A percentile compares a stretch with the other conserved stretches of the same genome.
Evolutionary conservation across 106 monocot genomes (phyloP).

Genomic region (Chionographis japonica): DNA sequence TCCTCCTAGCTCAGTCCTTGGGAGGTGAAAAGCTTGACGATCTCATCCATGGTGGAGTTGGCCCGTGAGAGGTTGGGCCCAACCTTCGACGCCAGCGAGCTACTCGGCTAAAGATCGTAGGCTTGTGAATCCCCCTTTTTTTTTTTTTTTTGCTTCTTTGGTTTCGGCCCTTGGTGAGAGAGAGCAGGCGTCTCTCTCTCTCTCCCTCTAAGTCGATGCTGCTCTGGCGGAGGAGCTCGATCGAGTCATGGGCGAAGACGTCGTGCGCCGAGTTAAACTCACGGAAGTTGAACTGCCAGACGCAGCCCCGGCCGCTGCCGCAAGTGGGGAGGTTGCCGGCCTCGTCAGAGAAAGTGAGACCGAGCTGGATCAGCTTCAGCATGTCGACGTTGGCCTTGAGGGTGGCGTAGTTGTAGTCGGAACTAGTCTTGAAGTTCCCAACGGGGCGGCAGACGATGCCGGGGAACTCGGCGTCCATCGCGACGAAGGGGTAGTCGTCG

Average conservation of each 20-base stretch:
- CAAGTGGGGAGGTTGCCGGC: conserved; percentile 32
- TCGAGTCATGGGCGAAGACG: conserved; percentile 29
- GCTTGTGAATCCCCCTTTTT: no score
- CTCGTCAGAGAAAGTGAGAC: conserved; percentile 42
- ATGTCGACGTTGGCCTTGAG: conserved; percentile 48
- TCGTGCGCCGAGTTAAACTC: conserved; percentile 20
- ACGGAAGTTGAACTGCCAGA: conserved; percentile 51
- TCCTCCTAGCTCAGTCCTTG: no score
- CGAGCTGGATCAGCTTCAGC: conserved; percentile 44
- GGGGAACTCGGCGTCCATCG: conserved; percentile 37
- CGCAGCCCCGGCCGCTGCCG: conserved; percentile 21
- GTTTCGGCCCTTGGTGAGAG: no score
- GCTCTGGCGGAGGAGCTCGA: conserved; percentile 37
- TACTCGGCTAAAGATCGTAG: no score
- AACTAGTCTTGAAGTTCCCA: conserved; percentile 19
- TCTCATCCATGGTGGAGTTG: no score
- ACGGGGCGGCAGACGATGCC: conserved; percentile 38
- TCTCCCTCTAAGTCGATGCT: conserved; percentile 44
- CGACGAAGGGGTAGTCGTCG: conserved; percentile 34
- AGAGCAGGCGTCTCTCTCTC: no score
- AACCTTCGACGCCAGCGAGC: no score
- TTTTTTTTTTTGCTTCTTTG: no score
- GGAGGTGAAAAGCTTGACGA: no score
- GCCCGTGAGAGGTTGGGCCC: no score
- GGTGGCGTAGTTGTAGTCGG: conserved; percentile 36